Evolutionary conservation across 306 rosid genomes (phyloP).

Genomic region (Urtica urens): DNA sequence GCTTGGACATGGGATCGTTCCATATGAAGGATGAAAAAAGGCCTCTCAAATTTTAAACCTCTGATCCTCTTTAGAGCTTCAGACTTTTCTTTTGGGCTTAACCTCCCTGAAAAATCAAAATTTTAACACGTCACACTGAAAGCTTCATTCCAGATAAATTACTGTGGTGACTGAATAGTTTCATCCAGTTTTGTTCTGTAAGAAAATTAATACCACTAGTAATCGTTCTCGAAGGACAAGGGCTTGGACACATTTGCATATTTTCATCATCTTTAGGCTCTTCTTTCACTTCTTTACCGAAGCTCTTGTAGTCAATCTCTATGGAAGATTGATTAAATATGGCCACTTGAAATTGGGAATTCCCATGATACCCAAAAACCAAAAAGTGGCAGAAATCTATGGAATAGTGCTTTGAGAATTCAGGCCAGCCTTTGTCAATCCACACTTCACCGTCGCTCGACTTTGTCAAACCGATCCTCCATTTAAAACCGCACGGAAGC

Average conservation of each 20-base stretch:
- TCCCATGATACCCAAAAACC: conserved; percentile 11
- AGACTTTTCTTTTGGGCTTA: neutral
- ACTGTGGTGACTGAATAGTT: too few species aligned
- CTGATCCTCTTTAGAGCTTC: neutral
- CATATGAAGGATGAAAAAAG: neutral
- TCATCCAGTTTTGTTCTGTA: too few species aligned
- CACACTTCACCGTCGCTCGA: conserved; percentile 9
- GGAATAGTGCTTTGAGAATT: conserved; percentile 17
- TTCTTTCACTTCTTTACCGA: neutral
- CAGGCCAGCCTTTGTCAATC: conserved; percentile 29
- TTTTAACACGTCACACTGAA: too few species aligned
- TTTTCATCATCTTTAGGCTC: neutral
- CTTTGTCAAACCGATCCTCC: conserved; percentile 9
- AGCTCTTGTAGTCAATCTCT: conserved; percentile 6
- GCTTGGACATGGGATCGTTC: neutral
- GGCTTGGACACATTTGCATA: too few species aligned
- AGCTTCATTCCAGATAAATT: too few species aligned
- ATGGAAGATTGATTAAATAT: conserved; percentile 1
- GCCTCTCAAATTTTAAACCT: neutral
- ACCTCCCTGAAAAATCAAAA: neutral
- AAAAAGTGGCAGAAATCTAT: conserved; percentile 9
- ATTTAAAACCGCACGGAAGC: conserved; percentile 18
- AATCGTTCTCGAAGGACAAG: too few species aligned
- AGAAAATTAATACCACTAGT: neutral
- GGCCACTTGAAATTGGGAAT: neutral